Percentiles rank a stretch among this genome's conserved stretches.
phyloP scores from a whole-genome alignment of 2,329 filamentous ascomycete genomes.

The Ophiostoma angusticollis region DNA sequence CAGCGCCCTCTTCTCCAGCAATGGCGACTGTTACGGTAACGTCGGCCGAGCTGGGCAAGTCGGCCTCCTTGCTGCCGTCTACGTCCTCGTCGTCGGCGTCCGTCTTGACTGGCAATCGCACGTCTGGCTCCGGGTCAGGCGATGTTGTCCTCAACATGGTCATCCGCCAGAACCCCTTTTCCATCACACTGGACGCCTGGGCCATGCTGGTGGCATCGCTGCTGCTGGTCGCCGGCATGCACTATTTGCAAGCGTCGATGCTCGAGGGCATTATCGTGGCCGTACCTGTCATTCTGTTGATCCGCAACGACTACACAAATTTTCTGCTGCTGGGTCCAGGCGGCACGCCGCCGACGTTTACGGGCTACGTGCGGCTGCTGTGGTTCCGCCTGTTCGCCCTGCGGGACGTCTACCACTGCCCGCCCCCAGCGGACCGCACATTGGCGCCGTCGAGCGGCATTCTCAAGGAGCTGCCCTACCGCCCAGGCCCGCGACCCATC shows the following conservation, averaged over 20 bases:
- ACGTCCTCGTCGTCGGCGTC: neutral
- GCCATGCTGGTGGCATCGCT: constrained; percentile 33
- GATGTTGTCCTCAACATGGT: constrained; percentile 26
- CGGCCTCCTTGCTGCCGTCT: constrained; percentile 1
- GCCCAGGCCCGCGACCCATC: constrained; percentile 49
- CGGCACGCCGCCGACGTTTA: constrained; percentile 61
- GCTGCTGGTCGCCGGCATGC: constrained; percentile 37
- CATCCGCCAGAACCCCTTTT: constrained; percentile 37
- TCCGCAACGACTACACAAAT: constrained; percentile 61
- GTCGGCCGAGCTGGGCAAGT: constrained; percentile 2
- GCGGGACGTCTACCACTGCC: constrained; percentile 49
- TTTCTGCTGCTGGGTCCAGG: constrained; percentile 70
- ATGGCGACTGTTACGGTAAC: constrained; percentile 10
- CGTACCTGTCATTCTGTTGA: constrained; percentile 34
- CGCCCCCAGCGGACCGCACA: constrained; percentile 38
- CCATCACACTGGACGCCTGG: constrained; percentile 38
- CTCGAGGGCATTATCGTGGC: constrained; percentile 37
- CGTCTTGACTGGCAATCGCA: no score
- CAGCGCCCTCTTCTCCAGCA: neutral
- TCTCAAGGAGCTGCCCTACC: constrained; percentile 45
- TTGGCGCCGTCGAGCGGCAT: constrained; percentile 45
- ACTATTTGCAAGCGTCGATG: constrained; percentile 34
- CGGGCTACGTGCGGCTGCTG: constrained; percentile 63
- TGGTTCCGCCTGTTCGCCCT: constrained; percentile 61
- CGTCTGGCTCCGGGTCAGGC: neutral